Evolutionary conservation across 768 basidiomycete species (phyloP).

Genomic region (Leccinum boreale): DNA sequence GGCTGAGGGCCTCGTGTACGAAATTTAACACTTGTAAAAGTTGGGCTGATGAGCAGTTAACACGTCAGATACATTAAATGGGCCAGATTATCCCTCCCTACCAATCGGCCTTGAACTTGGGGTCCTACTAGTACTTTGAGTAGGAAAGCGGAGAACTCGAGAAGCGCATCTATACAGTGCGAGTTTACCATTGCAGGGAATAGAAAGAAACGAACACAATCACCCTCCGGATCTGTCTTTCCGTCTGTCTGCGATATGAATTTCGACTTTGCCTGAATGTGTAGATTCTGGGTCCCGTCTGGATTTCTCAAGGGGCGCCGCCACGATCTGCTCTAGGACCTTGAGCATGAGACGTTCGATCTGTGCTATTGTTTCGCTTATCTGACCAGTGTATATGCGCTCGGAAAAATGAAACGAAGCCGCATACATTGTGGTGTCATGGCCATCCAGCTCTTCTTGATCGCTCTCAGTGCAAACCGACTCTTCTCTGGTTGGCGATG

Average conservation of each 20-base stretch:
- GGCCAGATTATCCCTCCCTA: constrained; percentile 14
- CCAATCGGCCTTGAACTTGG: constrained; percentile 43
- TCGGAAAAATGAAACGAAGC: background rate
- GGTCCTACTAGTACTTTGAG: constrained; percentile 23
- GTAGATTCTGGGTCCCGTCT: background rate
- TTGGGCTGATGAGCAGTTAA: constrained; percentile 47
- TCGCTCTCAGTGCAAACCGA: constrained; percentile 6
- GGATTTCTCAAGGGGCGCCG: constrained; percentile 8
- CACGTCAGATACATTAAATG: background rate
- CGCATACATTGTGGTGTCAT: constrained; percentile 5
- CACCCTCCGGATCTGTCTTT: constrained; percentile 33
- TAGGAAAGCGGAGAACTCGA: constrained; percentile 37
- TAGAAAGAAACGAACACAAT: background rate
- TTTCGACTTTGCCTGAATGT: constrained; percentile 26
- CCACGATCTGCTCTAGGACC: constrained; percentile 32
- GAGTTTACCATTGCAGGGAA: background rate
- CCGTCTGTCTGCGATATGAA: constrained; percentile 36
- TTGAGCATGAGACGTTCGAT: constrained; percentile 31
- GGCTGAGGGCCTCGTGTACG: constrained; percentile 63
- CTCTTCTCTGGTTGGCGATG: background rate
- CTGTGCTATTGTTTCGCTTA: constrained; percentile 23
- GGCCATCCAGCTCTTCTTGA: constrained; percentile 11
- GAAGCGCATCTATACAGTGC: constrained; percentile 8
- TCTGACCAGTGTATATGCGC: constrained; percentile 3
- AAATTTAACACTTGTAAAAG: constrained; percentile 63